Percentiles rank a stretch among this genome's conserved stretches.
These are phyloP conservation scores for Starmerella stigmatis DNA, from an alignment of 805 yeast species.

Conservation along the genomic window DNA sequence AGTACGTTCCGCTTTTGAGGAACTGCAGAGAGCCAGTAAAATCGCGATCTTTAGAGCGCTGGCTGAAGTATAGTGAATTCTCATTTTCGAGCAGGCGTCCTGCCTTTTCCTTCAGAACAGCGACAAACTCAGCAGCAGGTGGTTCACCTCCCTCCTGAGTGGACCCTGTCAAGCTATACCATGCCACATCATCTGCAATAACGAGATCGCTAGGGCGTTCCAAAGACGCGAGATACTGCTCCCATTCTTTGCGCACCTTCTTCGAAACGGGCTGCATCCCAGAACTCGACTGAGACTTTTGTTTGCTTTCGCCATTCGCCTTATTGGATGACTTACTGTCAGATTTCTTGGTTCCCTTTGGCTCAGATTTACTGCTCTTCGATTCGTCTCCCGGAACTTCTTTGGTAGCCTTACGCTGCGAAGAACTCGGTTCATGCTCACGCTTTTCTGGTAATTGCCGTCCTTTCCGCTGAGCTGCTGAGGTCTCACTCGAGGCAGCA, in stretches of 20 bases:
- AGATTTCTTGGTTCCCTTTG: not conserved
- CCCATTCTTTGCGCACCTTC: constrained; percentile 17
- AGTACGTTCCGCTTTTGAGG: constrained; percentile 81
- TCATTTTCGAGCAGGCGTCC: constrained; percentile 56
- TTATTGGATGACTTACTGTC: not conserved
- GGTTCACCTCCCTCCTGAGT: constrained; percentile 15
- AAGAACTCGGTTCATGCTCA: not conserved
- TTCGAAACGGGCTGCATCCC: constrained; percentile 8
- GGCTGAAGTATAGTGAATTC: constrained; percentile 59
- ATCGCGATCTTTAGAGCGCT: constrained; percentile 68
- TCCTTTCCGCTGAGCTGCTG: too few species aligned
- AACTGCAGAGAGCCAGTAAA: constrained; percentile 65
- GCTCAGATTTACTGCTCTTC: not conserved
- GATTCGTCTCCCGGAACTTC: constrained; percentile 29
- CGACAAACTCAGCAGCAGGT: constrained; percentile 39
- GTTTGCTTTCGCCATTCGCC: too few species aligned
- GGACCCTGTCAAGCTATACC: constrained; percentile 54
- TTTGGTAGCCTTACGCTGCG: constrained; percentile 26
- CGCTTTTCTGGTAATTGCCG: not conserved
- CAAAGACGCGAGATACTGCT: constrained; percentile 11
- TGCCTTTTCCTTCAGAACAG: constrained; percentile 55
- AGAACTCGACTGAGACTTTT: not conserved
- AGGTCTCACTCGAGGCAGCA: too few species aligned
- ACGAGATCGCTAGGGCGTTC: constrained; percentile 29
- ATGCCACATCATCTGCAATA: constrained; percentile 41